Conservation (phyloP, 805 yeast genomes). For the Diddensiella santjacobensis region DNA sequence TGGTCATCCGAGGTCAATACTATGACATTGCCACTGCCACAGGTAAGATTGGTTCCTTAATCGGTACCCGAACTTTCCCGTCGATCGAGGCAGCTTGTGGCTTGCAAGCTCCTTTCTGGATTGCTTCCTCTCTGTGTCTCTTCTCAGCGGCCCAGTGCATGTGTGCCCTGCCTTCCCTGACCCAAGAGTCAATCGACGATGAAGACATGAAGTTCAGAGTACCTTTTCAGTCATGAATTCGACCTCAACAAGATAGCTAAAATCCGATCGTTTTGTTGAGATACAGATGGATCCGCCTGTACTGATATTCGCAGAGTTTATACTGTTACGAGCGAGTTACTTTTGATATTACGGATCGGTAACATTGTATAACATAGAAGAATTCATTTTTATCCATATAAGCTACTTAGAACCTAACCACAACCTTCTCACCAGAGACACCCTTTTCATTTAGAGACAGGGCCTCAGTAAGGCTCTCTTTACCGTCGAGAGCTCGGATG, state of each 20-base stretch:
- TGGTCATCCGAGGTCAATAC: slow-evolving; percentile 82
- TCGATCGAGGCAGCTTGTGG: slow-evolving; percentile 63
- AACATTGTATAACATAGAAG: too few species aligned
- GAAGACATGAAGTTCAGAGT: slow-evolving; percentile 74
- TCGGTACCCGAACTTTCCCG: slow-evolving; percentile 87
- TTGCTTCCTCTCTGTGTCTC: slow-evolving; percentile 72
- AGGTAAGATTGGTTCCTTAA: slow-evolving; percentile 91
- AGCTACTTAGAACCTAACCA: slow-evolving; percentile 11
- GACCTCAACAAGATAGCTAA: slow-evolving; percentile 60
- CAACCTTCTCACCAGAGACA: slow-evolving; percentile 20
- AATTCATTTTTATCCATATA: too few species aligned
- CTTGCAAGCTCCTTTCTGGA: slow-evolving; percentile 72
- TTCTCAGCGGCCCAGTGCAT: slow-evolving; percentile 66
- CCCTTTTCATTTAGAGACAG: slow-evolving; percentile 15
- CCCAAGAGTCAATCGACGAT: slow-evolving; percentile 73
- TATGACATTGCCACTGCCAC: slow-evolving; percentile 89
- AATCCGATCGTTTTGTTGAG: too few species aligned
- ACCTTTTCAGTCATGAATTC: slow-evolving; percentile 64
- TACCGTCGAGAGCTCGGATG: slow-evolving; percentile 15
- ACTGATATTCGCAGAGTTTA: too few species aligned
- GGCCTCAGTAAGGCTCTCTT: slow-evolving; percentile 13
- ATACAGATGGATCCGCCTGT: too few species aligned
- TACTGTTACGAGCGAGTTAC: too few species aligned
- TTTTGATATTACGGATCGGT: too few species aligned
- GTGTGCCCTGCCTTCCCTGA: slow-evolving; percentile 73